phyloP scores from a whole-genome alignment of 2,329 filamentous ascomycete genomes.

The Aspergillus sp. region DNA sequence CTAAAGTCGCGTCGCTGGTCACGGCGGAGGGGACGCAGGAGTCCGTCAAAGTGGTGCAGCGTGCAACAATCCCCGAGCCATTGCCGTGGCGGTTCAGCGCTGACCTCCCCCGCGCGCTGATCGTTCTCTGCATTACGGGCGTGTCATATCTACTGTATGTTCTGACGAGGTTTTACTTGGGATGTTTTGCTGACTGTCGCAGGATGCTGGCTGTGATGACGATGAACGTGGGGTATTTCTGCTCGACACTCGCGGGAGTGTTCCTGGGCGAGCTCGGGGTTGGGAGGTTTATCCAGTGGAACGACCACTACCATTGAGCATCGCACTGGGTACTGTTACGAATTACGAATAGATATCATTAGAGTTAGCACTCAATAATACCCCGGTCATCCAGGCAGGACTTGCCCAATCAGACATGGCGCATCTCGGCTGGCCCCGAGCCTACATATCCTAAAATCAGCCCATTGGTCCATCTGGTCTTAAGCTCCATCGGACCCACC shows the following conservation, averaged over 20 bases:
- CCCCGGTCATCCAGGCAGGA: not conserved
- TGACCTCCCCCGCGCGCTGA: constrained; percentile 61
- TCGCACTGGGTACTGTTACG: not conserved
- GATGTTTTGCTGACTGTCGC: constrained; percentile 3
- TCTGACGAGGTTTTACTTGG: not conserved
- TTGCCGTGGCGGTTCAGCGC: constrained; percentile 74
- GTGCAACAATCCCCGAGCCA: constrained; percentile 38
- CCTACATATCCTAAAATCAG: not conserved
- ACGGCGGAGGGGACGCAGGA: constrained; percentile 74
- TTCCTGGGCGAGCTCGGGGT: constrained; percentile 80
- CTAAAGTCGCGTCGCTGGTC: constrained; percentile 55
- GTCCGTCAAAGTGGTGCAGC: constrained; percentile 63
- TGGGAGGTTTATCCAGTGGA: constrained; percentile 54
- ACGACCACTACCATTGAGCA: constrained; percentile 17
- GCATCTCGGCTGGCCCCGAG: not conserved
- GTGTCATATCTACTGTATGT: constrained; percentile 81
- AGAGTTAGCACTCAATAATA: too few species aligned
- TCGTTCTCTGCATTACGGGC: constrained; percentile 64
- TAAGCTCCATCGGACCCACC: not conserved
- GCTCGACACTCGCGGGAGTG: constrained; percentile 65
- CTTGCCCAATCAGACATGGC: not conserved
- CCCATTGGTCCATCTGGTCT: not conserved
- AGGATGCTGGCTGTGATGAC: constrained; percentile 94
- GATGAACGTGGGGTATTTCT: constrained; percentile 75
- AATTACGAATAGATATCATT: not conserved